Evolutionary conservation across 2,329 filamentous ascomycete species (phyloP).

Genomic region (Pyrenophora seminiperda): DNA sequence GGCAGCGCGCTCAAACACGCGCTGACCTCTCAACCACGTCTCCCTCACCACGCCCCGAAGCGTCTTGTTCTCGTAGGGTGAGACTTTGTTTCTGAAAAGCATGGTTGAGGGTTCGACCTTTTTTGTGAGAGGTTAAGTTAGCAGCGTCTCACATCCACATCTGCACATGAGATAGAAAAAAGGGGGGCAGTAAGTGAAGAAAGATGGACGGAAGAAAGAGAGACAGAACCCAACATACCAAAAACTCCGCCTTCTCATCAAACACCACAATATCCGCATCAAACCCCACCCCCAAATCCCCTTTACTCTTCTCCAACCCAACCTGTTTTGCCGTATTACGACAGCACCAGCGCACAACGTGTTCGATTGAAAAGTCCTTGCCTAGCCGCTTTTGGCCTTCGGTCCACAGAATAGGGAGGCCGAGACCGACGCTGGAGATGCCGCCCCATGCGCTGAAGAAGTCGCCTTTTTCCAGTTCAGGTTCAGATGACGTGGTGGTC

Average conservation of each 20-base stretch:
- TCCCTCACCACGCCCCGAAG: conserved; percentile 79
- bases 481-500: too few species aligned
- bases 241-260: conserved; percentile 80
- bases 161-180: too few species aligned
- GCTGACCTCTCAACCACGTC: conserved; percentile 81
- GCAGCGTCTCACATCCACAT: too few species aligned
- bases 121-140: not conserved
- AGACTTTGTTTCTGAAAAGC: conserved; percentile 93
- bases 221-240: conserved; percentile 56
- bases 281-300: conserved; percentile 77
- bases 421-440: conserved; percentile 90
- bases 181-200: too few species aligned
- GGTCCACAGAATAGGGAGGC: conserved; percentile 87
- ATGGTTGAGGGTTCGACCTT: conserved; percentile 69
- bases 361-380: conserved; percentile 64
- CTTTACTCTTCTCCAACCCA: conserved; percentile 79
- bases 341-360: conserved; percentile 85
- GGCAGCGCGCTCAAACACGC: conserved; percentile 75
- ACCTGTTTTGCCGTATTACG: conserved; percentile 87
- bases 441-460: conserved; percentile 98
- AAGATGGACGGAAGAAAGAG: not conserved
- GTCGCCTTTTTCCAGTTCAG: conserved; percentile 71
- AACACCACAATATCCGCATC: conserved; percentile 94
- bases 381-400: conserved; percentile 66
- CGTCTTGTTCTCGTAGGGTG: conserved; percentile 81